Evolutionary conservation across 768 basidiomycete genomes (phyloP).

Genomic region (Daedaleopsis nitida): DNA sequence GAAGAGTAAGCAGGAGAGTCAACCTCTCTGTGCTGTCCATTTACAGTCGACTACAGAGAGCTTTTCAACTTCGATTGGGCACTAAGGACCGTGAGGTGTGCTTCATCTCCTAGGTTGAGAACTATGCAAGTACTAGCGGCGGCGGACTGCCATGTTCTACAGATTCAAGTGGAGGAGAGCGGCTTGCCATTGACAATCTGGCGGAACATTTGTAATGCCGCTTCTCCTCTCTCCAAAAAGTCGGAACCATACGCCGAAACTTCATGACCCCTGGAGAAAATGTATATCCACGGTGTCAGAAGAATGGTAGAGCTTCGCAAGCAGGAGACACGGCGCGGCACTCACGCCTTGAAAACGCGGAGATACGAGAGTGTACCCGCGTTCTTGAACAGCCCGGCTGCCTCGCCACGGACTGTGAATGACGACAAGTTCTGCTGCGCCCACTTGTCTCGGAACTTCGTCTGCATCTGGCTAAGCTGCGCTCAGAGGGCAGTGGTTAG

Average conservation of each 20-base stretch:
- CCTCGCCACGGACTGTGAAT: constrained; percentile 52
- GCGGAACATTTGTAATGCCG: constrained; percentile 33
- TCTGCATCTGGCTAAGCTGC: constrained; percentile 47
- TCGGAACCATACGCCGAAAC: constrained; percentile 30
- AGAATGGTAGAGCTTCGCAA: not conserved
- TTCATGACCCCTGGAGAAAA: constrained; percentile 25
- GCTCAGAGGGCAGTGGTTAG: not conserved
- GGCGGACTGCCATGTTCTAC: no score
- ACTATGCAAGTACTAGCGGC: no score
- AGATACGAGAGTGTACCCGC: constrained; percentile 58
- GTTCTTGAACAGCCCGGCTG: constrained; percentile 56
- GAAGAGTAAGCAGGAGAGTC: no score
- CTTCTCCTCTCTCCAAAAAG: constrained; percentile 22
- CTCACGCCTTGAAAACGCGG: constrained; percentile 40
- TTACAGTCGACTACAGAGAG: no score
- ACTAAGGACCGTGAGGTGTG: no score
- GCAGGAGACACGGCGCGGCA: not conserved
- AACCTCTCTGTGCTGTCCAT: no score
- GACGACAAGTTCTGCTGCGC: constrained; percentile 45
- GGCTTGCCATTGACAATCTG: constrained; percentile 27
- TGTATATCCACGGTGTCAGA: not conserved
- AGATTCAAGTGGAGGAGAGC: constrained; percentile 24
- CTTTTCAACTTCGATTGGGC: no score
- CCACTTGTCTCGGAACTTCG: constrained; percentile 44
- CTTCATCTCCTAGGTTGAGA: no score